Conservation (phyloP, 352 stramenopile species). For the Pythium folliculosum region DNA sequence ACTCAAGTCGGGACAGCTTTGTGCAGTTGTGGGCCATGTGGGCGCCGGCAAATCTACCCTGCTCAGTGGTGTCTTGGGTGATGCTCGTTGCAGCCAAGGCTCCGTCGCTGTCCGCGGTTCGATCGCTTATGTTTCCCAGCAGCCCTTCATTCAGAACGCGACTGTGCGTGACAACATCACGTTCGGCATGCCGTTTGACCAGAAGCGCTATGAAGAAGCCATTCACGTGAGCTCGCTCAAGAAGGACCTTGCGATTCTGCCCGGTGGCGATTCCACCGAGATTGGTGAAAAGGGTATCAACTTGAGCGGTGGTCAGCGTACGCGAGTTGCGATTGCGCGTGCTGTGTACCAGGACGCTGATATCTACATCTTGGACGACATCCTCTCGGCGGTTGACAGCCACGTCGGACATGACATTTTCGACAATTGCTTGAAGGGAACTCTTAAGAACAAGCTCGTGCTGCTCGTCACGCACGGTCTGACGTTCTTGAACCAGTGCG, state of each 20-base stretch:
- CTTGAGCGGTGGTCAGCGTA: conserved; percentile 95
- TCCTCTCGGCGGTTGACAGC: conserved; percentile 95
- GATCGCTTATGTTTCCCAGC: conserved; percentile 59
- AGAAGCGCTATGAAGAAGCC: conserved; percentile 38
- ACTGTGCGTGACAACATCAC: conserved; percentile 54
- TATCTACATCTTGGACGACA: conserved; percentile 96
- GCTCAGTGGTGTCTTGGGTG: conserved; percentile 45
- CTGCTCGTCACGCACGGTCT: conserved; percentile 93
- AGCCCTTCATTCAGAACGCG: conserved; percentile 60
- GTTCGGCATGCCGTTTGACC: conserved; percentile 45
- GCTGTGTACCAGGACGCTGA: conserved; percentile 94
- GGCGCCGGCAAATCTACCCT: conserved; percentile 84
- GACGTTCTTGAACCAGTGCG: conserved; percentile 75
- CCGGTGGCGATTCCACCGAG: conserved; percentile 94
- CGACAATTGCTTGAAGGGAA: conserved; percentile 89
- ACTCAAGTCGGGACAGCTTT: conserved; percentile 76
- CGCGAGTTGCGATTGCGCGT: conserved; percentile 91
- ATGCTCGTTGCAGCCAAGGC: conserved; percentile 34
- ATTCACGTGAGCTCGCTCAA: conserved; percentile 72
- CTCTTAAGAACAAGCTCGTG: conserved; percentile 87
- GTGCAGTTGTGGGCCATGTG: conserved; percentile 68
- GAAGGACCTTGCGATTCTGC: conserved; percentile 89
- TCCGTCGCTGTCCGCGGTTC: conserved; percentile 36
- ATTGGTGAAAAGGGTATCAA: conserved; percentile 99
- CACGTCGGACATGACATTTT: conserved; percentile 97